Evolutionary conservation across 345 rosid species (phyloP).

Genomic region (Toxicodendron radicans): DNA sequence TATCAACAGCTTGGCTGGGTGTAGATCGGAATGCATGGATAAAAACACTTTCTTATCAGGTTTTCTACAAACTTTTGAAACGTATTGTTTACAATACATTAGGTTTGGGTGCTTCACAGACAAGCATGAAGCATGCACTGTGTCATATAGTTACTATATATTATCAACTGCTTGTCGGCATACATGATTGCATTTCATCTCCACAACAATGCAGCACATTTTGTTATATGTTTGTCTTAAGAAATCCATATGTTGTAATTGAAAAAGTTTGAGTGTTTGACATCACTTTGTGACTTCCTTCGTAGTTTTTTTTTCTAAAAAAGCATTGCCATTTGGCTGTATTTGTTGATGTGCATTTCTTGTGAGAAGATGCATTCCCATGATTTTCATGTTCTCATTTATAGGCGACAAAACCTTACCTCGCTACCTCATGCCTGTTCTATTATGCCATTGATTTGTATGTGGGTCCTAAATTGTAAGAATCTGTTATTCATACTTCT

Average conservation of each 20-base stretch:
- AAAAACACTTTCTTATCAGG: slow-evolving; percentile 93
- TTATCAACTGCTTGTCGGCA: neutral
- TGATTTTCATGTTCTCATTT: neutral
- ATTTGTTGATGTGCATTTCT: no score
- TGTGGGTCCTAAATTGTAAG: neutral
- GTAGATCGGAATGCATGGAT: slow-evolving; percentile 81
- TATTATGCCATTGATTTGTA: neutral
- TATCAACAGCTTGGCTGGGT: slow-evolving; percentile 88
- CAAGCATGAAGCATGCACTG: slow-evolving; percentile 9
- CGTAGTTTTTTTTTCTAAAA: no score
- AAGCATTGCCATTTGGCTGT: no score
- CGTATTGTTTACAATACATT: slow-evolving; percentile 3
- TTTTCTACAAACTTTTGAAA: slow-evolving; percentile 26
- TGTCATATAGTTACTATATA: neutral
- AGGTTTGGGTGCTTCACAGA: neutral
- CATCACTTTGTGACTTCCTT: no score
- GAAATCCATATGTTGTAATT: no score
- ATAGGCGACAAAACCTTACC: neutral
- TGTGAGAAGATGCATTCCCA: neutral
- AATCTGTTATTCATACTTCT: neutral
- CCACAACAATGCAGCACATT: neutral
- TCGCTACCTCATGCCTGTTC: neutral
- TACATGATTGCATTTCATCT: neutral
- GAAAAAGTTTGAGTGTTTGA: no score
- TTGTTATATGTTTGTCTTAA: no score